Conservation (phyloP, 192 early-diverging fungal species). For the Allomyces arbusculus region DNA sequence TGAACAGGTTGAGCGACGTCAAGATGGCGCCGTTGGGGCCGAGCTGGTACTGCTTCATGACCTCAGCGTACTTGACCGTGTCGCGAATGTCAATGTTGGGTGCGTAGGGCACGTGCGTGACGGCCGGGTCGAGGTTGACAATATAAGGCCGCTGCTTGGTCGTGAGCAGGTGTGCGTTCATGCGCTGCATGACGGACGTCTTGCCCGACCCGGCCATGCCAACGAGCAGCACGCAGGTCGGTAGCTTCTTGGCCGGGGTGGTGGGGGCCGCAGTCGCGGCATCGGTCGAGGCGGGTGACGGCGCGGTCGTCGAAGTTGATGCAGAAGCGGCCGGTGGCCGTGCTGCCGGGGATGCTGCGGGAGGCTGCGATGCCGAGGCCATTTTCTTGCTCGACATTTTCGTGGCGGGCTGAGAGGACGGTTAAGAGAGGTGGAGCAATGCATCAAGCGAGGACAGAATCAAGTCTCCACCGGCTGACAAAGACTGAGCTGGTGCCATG, state of each 20-base stretch:
- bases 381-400: no score
- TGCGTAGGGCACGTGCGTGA: constrained; percentile 62
- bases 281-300: no score
- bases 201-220: constrained; percentile 97
- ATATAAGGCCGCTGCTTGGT: constrained; percentile 62
- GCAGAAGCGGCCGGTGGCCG: no score
- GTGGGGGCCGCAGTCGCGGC: no score
- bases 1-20: constrained; percentile 86
- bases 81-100: constrained; percentile 95
- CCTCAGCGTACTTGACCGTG: constrained; percentile 95
- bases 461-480: no score
- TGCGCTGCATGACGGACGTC: constrained; percentile 87
- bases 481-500: no score
- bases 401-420: no score
- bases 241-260: constrained; percentile 14
- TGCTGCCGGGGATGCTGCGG: no score
- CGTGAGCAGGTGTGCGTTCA: constrained; percentile 65
- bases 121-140: constrained; percentile 89
- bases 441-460: no score
- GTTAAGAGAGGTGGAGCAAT: no score
- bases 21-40: constrained; percentile 95
- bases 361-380: no score
- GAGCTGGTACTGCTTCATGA: constrained; percentile 93
- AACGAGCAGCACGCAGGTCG: constrained; percentile 58
- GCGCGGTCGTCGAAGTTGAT: no score